phyloP scores from a whole-genome alignment of 257 asterid species.

The Mitragyna speciosa region DNA sequence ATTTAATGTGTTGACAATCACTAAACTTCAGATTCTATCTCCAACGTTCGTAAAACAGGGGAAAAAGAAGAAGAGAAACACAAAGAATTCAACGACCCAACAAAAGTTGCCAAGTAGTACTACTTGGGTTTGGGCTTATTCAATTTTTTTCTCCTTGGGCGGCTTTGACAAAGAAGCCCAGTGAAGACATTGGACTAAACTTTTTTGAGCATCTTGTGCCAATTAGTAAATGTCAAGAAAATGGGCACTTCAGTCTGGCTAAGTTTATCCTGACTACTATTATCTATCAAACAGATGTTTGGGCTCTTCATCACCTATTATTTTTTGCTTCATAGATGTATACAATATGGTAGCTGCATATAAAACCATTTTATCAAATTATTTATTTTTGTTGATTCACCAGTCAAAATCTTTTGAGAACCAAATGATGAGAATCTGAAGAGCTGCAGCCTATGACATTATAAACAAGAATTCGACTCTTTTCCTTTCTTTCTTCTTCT shows the following conservation, averaged over 20 bases:
- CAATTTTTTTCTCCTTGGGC: not conserved
- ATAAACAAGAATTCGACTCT: too few species aligned
- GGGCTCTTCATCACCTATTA: not conserved
- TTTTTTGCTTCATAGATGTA: not conserved
- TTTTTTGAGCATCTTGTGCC: not conserved
- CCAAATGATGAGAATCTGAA: too few species aligned
- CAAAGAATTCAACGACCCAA: too few species aligned
- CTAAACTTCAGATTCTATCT: conserved; percentile 5
- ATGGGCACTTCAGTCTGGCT: not conserved
- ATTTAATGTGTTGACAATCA: conserved; percentile 13
- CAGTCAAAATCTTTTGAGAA: too few species aligned
- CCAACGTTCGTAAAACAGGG: not conserved
- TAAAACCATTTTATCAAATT: too few species aligned
- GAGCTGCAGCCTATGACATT: too few species aligned
- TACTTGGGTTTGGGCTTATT: not conserved
- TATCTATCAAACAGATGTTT: not conserved
- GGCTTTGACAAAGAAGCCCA: not conserved
- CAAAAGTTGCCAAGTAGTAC: not conserved
- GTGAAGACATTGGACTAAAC: not conserved
- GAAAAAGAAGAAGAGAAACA: too few species aligned
- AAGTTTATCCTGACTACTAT: not conserved
- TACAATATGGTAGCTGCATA: too few species aligned
- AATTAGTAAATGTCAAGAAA: not conserved
- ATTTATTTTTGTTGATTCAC: too few species aligned
- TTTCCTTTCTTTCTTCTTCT: too few species aligned